Conservation (phyloP, 1,284 basidiomycete genomes). For the Fistulina hepatica region DNA sequence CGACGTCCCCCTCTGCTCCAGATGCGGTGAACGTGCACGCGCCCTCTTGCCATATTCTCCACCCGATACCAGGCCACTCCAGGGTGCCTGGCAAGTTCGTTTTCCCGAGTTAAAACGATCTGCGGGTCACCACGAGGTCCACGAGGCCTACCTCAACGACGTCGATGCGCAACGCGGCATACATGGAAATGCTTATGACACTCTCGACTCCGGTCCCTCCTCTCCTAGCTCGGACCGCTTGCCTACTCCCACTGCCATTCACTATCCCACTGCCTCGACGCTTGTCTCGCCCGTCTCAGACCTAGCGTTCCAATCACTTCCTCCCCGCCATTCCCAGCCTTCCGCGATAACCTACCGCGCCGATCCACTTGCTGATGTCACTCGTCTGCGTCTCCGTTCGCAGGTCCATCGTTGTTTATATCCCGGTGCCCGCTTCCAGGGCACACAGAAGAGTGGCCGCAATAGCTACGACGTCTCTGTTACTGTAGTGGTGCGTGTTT, state of each 20-base stretch:
- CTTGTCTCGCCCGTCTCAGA: constrained; percentile 4
- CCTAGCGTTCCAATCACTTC: too few species aligned
- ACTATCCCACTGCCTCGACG: constrained; percentile 8
- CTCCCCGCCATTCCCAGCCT: too few species aligned
- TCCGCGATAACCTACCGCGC: too few species aligned
- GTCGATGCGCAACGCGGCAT: too few species aligned
- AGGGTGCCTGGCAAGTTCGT: constrained; percentile 18
- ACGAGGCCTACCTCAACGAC: constrained; percentile 1
- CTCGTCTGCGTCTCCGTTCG: constrained; percentile 61
- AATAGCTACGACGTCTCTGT: constrained; percentile 81
- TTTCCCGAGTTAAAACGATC: constrained; percentile 18
- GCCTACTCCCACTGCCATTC: constrained; percentile 1
- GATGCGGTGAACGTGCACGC: constrained; percentile 27
- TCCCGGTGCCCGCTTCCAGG: constrained; percentile 67
- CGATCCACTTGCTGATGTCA: constrained; percentile 60
- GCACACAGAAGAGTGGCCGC: constrained; percentile 75
- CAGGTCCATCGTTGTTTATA: constrained; percentile 72
- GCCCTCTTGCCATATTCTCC: constrained; percentile 12
- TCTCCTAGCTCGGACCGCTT: constrained; percentile 7
- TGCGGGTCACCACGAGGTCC: constrained; percentile 9
- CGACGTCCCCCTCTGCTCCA: constrained; percentile 28
- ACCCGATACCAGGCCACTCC: constrained; percentile 8
- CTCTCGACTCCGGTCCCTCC: too few species aligned
- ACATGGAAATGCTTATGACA: too few species aligned
- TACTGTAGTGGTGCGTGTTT: constrained; percentile 62